Conservation (phyloP, 108 stramenopile genomes). For the Cyclotella baltica region DNA sequence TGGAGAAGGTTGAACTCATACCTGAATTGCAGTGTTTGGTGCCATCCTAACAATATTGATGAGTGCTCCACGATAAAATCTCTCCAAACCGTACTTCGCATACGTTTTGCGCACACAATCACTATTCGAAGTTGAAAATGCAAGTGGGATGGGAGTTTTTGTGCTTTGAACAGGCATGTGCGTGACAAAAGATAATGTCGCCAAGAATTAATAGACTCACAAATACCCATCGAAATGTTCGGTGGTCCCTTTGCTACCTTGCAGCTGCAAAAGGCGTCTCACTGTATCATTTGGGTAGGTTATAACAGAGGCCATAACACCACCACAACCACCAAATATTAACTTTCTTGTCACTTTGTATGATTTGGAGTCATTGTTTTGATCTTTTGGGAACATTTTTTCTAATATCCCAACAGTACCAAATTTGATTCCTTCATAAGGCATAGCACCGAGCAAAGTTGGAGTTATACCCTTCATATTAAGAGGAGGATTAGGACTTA, state of each 20-base stretch:
- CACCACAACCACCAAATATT: constrained; percentile 84
- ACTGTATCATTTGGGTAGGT: constrained; percentile 94
- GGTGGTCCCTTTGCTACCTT: constrained; percentile 83
- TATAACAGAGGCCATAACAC: constrained; percentile 79
- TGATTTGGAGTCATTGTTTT: constrained; percentile 14
- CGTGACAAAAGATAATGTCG: too few species aligned
- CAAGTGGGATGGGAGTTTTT: neutral
- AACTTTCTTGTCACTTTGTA: constrained; percentile 67
- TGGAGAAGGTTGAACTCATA: neutral
- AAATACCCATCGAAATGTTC: constrained; percentile 77
- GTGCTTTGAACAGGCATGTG: too few species aligned
- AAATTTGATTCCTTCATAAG: constrained; percentile 93
- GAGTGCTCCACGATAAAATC: constrained; percentile 81
- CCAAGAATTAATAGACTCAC: constrained; percentile 37
- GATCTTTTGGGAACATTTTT: constrained; percentile 59
- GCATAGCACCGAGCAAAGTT: constrained; percentile 87
- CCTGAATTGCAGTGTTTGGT: constrained; percentile 87
- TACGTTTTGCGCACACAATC: constrained; percentile 84
- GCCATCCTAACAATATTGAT: constrained; percentile 90
- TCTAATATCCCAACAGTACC: constrained; percentile 90
- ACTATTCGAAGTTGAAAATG: neutral
- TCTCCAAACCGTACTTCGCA: constrained; percentile 62
- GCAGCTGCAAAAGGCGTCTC: constrained; percentile 85
- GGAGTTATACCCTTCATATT: constrained; percentile 84
- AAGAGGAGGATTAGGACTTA: too few species aligned